phyloP scores from a whole-genome alignment of 1,139 yeast species.

The Yamadazyma atmosphaerica region DNA sequence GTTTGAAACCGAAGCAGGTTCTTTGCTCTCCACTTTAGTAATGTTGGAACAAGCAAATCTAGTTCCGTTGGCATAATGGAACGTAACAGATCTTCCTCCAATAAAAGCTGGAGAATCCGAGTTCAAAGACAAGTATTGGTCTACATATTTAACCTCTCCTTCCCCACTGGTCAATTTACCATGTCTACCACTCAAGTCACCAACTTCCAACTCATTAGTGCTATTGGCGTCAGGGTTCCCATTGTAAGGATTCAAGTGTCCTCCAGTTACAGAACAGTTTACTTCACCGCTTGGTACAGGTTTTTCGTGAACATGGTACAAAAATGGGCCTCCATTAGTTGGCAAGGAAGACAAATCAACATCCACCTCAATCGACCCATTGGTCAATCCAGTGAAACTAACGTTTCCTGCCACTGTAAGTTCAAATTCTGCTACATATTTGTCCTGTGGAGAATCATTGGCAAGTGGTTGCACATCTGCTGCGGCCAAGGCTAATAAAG shows the following conservation, averaged over 20 bases:
- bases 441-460: slow-evolving; percentile 20
- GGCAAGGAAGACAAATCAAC: slow-evolving; percentile 39
- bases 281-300: slow-evolving; percentile 39
- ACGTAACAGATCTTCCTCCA: slow-evolving; percentile 40
- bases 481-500: slow-evolving; percentile 12
- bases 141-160: slow-evolving; percentile 28
- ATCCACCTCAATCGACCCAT: slow-evolving; percentile 34
- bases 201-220: slow-evolving; percentile 31
- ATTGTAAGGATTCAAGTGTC: slow-evolving; percentile 41
- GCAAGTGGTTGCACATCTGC: slow-evolving; percentile 19
- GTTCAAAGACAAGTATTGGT: slow-evolving; percentile 41
- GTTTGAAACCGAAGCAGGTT: background rate
- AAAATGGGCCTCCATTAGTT: slow-evolving; percentile 38
- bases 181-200: slow-evolving; percentile 46
- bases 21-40: slow-evolving; percentile 16
- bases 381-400: slow-evolving; percentile 27
- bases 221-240: slow-evolving; percentile 30
- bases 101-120: slow-evolving; percentile 32
- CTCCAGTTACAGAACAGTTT: slow-evolving; percentile 38
- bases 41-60: slow-evolving; percentile 46
- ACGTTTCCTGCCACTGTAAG: slow-evolving; percentile 28
- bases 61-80: slow-evolving; percentile 33
- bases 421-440: slow-evolving; percentile 18
- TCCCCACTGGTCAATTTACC: slow-evolving; percentile 29
- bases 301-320: slow-evolving; percentile 40